phyloP scores from a whole-genome alignment of 2,329 filamentous ascomycete genomes.

The Colletotrichum coccodes region DNA sequence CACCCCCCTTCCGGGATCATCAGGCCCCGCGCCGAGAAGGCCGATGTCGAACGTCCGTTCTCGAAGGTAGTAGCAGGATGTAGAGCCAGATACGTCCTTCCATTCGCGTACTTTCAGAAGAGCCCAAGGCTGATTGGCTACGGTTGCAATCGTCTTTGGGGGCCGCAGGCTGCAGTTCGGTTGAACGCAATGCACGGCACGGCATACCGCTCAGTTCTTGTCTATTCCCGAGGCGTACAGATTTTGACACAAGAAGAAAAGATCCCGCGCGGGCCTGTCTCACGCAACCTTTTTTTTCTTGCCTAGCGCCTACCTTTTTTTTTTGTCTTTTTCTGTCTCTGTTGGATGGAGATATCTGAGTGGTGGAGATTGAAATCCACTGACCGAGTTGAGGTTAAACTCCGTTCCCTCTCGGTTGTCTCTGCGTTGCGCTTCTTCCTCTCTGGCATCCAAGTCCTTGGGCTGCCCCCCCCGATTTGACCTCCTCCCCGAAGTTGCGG shows the following conservation, averaged over 20 bases:
- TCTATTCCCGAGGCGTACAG: conserved; percentile 29
- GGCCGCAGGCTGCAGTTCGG: background rate
- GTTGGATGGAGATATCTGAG: background rate
- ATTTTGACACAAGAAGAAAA: conserved; percentile 19
- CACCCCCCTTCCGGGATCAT: background rate
- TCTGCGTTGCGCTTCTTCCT: background rate
- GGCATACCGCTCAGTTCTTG: conserved; percentile 7
- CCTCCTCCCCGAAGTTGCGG: conserved; percentile 17
- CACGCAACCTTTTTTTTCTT: background rate
- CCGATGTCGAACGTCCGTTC: background rate
- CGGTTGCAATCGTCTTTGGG: too few relatives aligned
- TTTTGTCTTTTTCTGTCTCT: background rate
- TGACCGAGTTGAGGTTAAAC: too few relatives aligned
- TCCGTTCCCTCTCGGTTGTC: background rate
- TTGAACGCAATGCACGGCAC: background rate
- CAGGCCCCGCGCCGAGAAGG: background rate
- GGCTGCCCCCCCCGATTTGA: conserved; percentile 26
- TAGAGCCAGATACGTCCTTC: background rate
- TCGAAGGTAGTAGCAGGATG: background rate
- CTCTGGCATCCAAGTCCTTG: background rate
- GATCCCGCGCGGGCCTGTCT: conserved; percentile 17
- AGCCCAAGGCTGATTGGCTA: background rate
- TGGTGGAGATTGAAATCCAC: background rate
- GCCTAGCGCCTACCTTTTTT: background rate
- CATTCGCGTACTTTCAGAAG: background rate